phyloP scores from a whole-genome alignment of 1,139 yeast genomes.

The Waltiozyma sp. region DNA sequence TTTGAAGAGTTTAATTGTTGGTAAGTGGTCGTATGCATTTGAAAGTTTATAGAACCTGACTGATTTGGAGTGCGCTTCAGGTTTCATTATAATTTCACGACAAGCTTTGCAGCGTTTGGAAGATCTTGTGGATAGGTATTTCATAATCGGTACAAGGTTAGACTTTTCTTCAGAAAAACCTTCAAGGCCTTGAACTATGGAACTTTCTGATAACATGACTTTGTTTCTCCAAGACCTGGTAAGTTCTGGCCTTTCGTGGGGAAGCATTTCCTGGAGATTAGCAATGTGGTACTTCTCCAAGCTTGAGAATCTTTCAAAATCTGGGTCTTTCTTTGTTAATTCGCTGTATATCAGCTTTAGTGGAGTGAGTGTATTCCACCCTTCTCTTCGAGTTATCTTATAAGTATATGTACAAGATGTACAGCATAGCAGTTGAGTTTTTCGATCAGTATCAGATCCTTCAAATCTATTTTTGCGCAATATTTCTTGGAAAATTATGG shows the following conservation, averaged over 20 bases:
- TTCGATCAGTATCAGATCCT: conserved; percentile 4
- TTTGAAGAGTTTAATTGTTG: conserved; percentile 12
- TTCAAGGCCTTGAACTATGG: neutral
- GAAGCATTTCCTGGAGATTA: neutral
- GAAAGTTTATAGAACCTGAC: conserved; percentile 19
- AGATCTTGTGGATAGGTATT: conserved; percentile 14
- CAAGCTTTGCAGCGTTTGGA: conserved; percentile 22
- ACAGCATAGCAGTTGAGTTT: neutral
- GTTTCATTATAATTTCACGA: conserved; percentile 17
- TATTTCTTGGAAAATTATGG: too few relatives aligned
- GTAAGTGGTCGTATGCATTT: conserved; percentile 20
- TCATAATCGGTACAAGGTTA: conserved; percentile 7
- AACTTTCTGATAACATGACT: neutral
- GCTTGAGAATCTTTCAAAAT: conserved; percentile 5
- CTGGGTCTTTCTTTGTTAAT: conserved; percentile 1
- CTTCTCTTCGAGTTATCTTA: neutral
- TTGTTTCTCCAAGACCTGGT: neutral
- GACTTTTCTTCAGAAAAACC: neutral
- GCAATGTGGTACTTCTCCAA: conserved; percentile 11
- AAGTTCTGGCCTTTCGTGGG: neutral
- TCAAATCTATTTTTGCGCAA: too few relatives aligned
- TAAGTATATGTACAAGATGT: neutral
- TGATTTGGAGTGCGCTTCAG: conserved; percentile 19
- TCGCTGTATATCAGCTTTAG: neutral
- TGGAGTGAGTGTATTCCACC: too few relatives aligned